Conservation (phyloP, 2,329 filamentous ascomycete genomes). For the Bipolaris cookei region DNA sequence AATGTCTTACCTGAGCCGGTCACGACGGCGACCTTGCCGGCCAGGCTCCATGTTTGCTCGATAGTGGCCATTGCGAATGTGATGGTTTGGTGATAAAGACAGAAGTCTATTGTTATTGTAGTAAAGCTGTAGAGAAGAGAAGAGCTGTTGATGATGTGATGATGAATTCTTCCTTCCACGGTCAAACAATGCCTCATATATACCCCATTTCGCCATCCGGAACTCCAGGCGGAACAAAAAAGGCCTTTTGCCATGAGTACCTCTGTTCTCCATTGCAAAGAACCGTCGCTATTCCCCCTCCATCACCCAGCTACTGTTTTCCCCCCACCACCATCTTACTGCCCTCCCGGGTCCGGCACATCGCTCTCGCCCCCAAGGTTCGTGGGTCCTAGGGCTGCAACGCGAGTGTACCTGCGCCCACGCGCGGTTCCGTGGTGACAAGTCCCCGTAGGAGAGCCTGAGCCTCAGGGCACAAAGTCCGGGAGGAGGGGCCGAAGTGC, state of each 20-base stretch:
- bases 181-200: conserved; percentile 37
- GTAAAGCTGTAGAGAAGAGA: not conserved
- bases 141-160: conserved; percentile 15
- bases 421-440: conserved; percentile 26
- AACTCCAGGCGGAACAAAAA: conserved; percentile 40
- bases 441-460: conserved; percentile 42
- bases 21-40: conserved; percentile 62
- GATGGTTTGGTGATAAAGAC: conserved; percentile 18
- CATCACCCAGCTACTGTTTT: conserved; percentile 27
- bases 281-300: conserved; percentile 26
- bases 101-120: no score
- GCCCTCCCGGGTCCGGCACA: conserved; percentile 38
- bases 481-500: conserved; percentile 41
- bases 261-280: conserved; percentile 23
- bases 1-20: conserved; percentile 56
- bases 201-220: conserved; percentile 38
- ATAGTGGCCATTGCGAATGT: conserved; percentile 48
- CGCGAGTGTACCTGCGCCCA: conserved; percentile 29
- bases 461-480: conserved; percentile 24
- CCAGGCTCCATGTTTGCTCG: conserved; percentile 58
- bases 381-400: conserved; percentile 39
- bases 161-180: conserved; percentile 22
- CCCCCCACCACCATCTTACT: conserved; percentile 23
- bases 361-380: conserved; percentile 30
- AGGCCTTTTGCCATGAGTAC: conserved; percentile 29